Evolutionary conservation across 192 early-diverging fungal genomes (phyloP), one percentile per base, ranked within the genome.

Genomic region (Coemansia furcata): DNA sequence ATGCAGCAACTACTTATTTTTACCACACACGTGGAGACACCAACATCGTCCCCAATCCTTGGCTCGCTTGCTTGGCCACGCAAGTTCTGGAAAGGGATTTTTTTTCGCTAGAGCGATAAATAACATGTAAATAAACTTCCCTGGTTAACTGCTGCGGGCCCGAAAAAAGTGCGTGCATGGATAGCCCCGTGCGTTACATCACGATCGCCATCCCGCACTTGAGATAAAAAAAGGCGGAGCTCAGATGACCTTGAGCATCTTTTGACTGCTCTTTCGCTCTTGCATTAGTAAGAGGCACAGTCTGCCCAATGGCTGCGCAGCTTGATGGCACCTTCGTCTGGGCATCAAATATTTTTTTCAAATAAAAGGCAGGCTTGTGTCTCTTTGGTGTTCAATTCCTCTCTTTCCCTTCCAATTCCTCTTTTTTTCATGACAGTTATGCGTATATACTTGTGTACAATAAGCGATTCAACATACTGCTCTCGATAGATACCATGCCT

Each of bases 261-360:
- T 17, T 57, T 57, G 54, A 54, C 54, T 57, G 54, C 30, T 30
- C 26, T 52, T 57, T 30, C 17, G 6, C 23, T 8, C 49, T 11
- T 7, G 15, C 9, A 47, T 57, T 57, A 57, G 6, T 17, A 57
- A 57, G 15, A 57, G n/a, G 17, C 35, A 10, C 54, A 57, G 54
- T 57, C 60, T 11, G 38, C 3, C 60, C 60, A 61, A 61, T 61
- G 2, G 37, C 37, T 6, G 10, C 19, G 37, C 38, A 10, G 60
- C 17, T 38, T 8, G 38, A 61, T 61, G 60, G 29, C 60, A 30
- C 60, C 60, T 60, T 60, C 59, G 37, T 21, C 33, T 30, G 58
- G 58, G 26, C 49, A 54, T 30, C 30, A 35, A 54, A 12, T 10
- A 6, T 2, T 23, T 54, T 26, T 14, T 6, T 38, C 12, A 7